phyloP scores from a whole-genome alignment of 371 early-diverging fungal genomes.

The Apophysomyces trapeziformis region DNA sequence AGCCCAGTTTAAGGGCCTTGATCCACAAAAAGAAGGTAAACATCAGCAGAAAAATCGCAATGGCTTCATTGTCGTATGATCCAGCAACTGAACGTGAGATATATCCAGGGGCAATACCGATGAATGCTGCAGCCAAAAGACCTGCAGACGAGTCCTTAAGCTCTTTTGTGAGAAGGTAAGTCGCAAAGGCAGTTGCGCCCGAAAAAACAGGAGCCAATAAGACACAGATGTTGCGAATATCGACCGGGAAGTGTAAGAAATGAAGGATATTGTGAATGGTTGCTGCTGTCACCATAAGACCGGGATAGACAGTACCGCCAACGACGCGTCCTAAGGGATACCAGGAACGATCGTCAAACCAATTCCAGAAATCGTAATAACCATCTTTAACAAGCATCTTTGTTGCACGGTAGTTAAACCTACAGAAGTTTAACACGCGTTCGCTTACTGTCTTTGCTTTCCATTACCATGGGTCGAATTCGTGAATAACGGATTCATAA shows the following conservation, averaged over 20 bases:
- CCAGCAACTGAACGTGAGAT: conserved; percentile 99
- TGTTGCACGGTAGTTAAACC: conserved; percentile 99
- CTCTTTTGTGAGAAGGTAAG: conserved; percentile 92
- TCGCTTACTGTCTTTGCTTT: conserved; percentile 3
- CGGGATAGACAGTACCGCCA: conserved; percentile 97
- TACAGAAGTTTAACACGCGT: conserved; percentile 24
- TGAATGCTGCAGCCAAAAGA: conserved; percentile 94
- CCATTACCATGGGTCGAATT: conserved; percentile 96
- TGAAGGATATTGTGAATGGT: conserved; percentile 92
- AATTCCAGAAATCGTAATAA: conserved; percentile 97
- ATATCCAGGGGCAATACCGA: conserved; percentile 98
- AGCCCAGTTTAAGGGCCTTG: conserved; percentile 92
- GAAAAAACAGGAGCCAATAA: conserved; percentile 97
- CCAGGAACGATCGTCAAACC: conserved; percentile 99
- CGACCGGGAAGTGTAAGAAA: conserved; percentile 89
- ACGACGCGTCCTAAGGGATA: conserved; percentile 99
- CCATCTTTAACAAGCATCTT: conserved; percentile 94
- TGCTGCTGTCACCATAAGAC: conserved; percentile 98
- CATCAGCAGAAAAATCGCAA: conserved; percentile 98
- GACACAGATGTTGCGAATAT: conserved; percentile 98
- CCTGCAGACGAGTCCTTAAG: conserved; percentile 92
- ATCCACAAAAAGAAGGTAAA: conserved; percentile 97
- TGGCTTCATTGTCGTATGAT: conserved; percentile 99
- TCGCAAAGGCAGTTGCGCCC: conserved; percentile 90
- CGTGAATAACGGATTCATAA: conserved; percentile 97